A percentile compares a stretch with the other conserved stretches of the same genome.
Conservation (phyloP, 805 yeast genomes). For the Monosporozyma aquatica region DNA sequence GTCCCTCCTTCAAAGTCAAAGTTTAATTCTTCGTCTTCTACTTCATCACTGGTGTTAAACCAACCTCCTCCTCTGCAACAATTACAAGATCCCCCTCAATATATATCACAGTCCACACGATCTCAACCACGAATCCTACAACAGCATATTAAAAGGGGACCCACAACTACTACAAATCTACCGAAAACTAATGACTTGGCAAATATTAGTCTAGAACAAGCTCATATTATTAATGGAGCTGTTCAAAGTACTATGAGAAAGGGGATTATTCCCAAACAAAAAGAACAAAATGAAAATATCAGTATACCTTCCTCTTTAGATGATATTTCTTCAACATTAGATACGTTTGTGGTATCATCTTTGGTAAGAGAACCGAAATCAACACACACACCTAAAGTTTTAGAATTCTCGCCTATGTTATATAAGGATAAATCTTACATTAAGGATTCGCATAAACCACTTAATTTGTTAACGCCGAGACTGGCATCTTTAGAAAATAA, state of each 20-base stretch:
- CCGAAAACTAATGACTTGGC: not conserved
- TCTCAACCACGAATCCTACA: no score
- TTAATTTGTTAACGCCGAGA: not conserved
- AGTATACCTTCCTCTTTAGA: conserved; percentile 12
- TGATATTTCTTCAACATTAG: conserved; percentile 16
- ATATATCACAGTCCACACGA: conserved; percentile 2
- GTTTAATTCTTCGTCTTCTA: not conserved
- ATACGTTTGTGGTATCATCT: conserved; percentile 24
- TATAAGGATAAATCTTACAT: conserved; percentile 30
- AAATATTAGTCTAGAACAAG: conserved; percentile 1
- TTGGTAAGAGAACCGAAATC: conserved; percentile 15
- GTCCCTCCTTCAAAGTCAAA: conserved; percentile 17
- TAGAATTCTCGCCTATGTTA: conserved; percentile 21
- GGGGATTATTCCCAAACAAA: not conserved
- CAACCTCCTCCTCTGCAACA: conserved; percentile 1
- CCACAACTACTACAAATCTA: no score
- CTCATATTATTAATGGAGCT: not conserved
- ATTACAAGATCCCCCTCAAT: conserved; percentile 1
- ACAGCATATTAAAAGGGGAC: no score
- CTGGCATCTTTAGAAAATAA: not conserved
- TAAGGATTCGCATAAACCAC: not conserved
- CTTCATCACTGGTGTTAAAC: not conserved
- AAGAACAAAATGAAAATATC: not conserved
- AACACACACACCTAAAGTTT: conserved; percentile 8
- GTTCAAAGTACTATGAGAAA: not conserved